Evolutionary conservation across 805 yeast species (phyloP), one percentile per base, ranked within the genome.

Genomic region (Metschnikowia hibisci): DNA sequence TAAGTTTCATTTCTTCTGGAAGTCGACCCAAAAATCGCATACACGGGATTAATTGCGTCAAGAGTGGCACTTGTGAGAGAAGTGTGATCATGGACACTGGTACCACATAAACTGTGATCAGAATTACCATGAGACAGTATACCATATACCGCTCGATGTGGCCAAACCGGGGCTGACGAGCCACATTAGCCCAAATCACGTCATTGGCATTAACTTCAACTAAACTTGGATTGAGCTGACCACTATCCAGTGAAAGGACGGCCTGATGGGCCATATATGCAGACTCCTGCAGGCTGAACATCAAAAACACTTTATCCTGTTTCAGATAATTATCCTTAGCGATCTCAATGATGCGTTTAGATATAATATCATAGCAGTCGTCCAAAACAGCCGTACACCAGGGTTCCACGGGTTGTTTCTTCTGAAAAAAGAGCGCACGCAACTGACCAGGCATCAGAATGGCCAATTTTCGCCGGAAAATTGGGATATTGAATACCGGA

Each of bases 41-140:
- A 27, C 77, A 70, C 0, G 95, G 93, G 20, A 84, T 62, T 37
- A 83, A 63, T 20, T 74, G 70, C 0, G 83, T 74, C 37, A 86
- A 58, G 47, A 80, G 75, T 0, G 90, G 87, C 3, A 82, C 67
- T 52, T 88, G 96, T 0, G 95, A 79, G 0, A 89, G 64, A 25
- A 87, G 63, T 0, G 91, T 89, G 13, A 87, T 80, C 45, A 85
- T 72, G 0, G 95, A 87, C 1, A 88, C 91, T 0, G 96, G 96
- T 1, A 88, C 61, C 1, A 87, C 86, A 82, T 95, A 89, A 32
- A 64, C 57, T 3, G 73, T 49, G 4, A 83, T 80, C 1, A 87
- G 64, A 1, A 70, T 46, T 7, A 78, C 58, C 42, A 80, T 69
- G 12, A 76, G 29, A 3, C 73, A 36, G 22, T 72, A 73, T 0